phyloP scores from a whole-genome alignment of 106 monocot species.

The Dioscorea zingiberensis region DNA sequence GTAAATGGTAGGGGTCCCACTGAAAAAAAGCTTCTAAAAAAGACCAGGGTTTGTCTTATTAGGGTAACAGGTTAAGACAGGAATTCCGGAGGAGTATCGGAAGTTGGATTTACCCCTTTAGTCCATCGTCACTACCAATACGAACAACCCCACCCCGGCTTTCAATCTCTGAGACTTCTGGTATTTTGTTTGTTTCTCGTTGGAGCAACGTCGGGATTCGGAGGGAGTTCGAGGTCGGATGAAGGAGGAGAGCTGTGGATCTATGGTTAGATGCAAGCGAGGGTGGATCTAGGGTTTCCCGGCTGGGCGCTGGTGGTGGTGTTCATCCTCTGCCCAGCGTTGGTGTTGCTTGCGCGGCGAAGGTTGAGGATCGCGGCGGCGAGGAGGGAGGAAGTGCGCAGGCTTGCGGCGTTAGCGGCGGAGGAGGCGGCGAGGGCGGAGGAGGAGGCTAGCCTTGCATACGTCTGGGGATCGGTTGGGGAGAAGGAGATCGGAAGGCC shows the following conservation, averaged over 20 bases:
- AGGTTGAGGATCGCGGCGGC: conserved; percentile 29
- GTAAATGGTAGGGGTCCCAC: no score
- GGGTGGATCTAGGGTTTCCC: conserved; percentile 2
- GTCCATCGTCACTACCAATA: no score
- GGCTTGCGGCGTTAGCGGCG: conserved; percentile 32
- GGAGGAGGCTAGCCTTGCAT: conserved; percentile 23
- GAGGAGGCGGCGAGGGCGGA: conserved; percentile 47
- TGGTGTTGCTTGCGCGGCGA: conserved; percentile 17
- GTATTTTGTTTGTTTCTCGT: no score
- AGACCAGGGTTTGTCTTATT: no score
- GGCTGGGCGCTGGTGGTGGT: conserved; percentile 7
- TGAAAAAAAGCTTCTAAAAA: no score
- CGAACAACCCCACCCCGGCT: no score
- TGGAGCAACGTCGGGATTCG: no score
- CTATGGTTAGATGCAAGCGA: conserved; percentile 2
- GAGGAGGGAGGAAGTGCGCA: conserved; percentile 46
- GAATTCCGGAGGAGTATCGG: no score
- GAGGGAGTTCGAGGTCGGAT: background rate
- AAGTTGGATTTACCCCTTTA: no score
- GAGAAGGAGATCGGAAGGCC: background rate
- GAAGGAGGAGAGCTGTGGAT: conserved; percentile 1
- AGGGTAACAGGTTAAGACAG: no score
- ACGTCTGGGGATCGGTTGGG: background rate
- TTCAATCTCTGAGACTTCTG: no score
- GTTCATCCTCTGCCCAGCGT: conserved; percentile 9